These are phyloP conservation scores for Xylaria palmicola DNA, from an alignment of 495 filamentous ascomycete species.

Conservation along the genomic window DNA sequence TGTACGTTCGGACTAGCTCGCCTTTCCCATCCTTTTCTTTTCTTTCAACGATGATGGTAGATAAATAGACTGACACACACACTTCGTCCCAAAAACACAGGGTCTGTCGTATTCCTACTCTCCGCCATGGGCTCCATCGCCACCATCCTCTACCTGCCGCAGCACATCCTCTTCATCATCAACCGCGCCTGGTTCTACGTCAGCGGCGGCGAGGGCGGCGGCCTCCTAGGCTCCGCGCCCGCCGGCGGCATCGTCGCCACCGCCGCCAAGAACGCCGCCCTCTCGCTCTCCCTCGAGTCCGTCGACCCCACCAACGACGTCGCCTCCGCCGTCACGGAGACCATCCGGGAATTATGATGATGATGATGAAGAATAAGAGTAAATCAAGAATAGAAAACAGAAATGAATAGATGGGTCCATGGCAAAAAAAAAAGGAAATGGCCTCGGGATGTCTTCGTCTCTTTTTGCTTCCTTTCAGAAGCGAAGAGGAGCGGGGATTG, in stretches of 20 bases:
- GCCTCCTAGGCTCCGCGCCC: conserved; percentile 13
- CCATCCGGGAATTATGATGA: conserved; percentile 37
- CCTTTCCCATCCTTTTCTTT: not conserved
- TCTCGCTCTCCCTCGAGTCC: conserved; percentile 30
- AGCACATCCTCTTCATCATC: conserved; percentile 76
- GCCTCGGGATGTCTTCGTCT: not conserved
- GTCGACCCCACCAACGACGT: conserved; percentile 21
- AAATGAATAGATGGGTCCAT: too few relatives aligned
- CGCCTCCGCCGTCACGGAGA: conserved; percentile 31
- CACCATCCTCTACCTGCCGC: conserved; percentile 85
- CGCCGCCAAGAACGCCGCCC: conserved; percentile 32
- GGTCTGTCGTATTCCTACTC: conserved; percentile 87
- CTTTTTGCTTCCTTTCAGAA: not conserved
- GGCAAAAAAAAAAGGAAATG: not conserved
- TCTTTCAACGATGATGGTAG: not conserved
- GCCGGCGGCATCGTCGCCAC: conserved; percentile 34
- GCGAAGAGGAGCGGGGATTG: not conserved
- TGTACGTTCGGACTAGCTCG: conserved; percentile 38
- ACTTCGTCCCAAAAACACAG: conserved; percentile 54
- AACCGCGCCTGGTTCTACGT: conserved; percentile 92
- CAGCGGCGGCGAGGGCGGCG: conserved; percentile 65
- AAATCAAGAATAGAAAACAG: too few relatives aligned
- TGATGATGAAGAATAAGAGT: not conserved
- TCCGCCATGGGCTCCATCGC: conserved; percentile 81
- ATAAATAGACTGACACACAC: not conserved